Conservation (phyloP, 345 rosid genomes). For the Linum usitatissimum region DNA sequence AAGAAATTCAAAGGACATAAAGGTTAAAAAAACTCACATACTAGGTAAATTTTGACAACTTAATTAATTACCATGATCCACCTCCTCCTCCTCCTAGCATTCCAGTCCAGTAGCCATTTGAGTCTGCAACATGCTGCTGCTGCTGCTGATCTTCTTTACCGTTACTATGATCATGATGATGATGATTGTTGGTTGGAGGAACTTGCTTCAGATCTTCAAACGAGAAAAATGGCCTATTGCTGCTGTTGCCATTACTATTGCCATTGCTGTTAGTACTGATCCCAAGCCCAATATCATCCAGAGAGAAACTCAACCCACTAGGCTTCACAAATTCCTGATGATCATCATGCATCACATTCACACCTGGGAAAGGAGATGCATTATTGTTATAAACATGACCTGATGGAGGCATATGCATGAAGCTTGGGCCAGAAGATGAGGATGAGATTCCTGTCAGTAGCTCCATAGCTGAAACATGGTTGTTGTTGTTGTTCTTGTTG, state of each 20-base stretch:
- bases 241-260: slow-evolving; percentile 17
- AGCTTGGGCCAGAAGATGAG: slow-evolving; percentile 25
- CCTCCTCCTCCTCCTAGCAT: slow-evolving; percentile 53
- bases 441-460: slow-evolving; percentile 51
- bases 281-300: slow-evolving; percentile 65
- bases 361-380: slow-evolving; percentile 20
- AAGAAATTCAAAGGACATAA: background rate
- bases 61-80: slow-evolving; percentile 66
- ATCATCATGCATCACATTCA: slow-evolving; percentile 14
- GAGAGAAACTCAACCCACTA: slow-evolving; percentile 46
- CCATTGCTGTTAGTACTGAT: background rate
- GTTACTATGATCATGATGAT: slow-evolving; percentile 30
- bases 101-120: slow-evolving; percentile 85
- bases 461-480: slow-evolving; percentile 55
- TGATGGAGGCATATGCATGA: slow-evolving; percentile 45
- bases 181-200: slow-evolving; percentile 30
- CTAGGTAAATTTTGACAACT: background rate
- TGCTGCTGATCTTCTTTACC: slow-evolving; percentile 10
- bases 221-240: slow-evolving; percentile 71
- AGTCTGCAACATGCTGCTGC: slow-evolving; percentile 20
- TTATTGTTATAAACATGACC: slow-evolving; percentile 26
- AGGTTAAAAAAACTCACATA: background rate
- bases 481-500: slow-evolving; percentile 14
- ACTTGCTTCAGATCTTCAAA: slow-evolving; percentile 89
- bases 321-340: slow-evolving; percentile 44